phyloP scores from a whole-genome alignment of 768 basidiomycete species.

The Tylopilus vinaceipallidus region DNA sequence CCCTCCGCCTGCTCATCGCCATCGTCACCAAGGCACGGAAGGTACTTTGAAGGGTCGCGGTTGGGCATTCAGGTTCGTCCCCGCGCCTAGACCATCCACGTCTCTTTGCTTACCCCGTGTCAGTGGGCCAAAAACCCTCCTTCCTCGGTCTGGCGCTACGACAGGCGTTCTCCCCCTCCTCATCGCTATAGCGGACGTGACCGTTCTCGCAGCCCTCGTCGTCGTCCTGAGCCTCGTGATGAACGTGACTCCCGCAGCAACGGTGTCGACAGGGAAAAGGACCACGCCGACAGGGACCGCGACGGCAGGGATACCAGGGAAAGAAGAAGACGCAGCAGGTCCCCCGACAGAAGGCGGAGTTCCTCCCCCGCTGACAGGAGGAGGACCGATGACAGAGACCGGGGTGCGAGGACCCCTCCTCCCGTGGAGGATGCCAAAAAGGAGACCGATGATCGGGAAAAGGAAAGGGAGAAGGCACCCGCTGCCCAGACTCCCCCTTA shows the following conservation, averaged over 20 bases:
- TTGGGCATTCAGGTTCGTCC: conserved; percentile 67
- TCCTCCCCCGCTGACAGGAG: conserved; percentile 39
- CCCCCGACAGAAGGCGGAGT: conserved; percentile 47
- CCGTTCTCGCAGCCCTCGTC: conserved; percentile 55
- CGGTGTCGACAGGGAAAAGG: conserved; percentile 36
- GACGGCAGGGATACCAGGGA: conserved; percentile 43
- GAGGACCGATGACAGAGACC: conserved; percentile 47
- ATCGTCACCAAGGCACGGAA: conserved; percentile 58
- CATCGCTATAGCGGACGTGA: conserved; percentile 40
- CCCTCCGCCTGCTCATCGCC: conserved; percentile 8
- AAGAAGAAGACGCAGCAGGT: conserved; percentile 49
- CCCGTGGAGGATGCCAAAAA: conserved; percentile 41
- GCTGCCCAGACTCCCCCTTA: conserved; percentile 56
- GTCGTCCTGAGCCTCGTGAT: conserved; percentile 38
- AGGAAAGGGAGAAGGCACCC: conserved; percentile 49
- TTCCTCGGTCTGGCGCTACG: conserved; percentile 78
- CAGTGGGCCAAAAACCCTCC: conserved; percentile 85
- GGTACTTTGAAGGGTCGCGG: conserved; percentile 69
- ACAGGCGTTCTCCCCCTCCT: conserved; percentile 51
- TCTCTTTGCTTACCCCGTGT: neutral
- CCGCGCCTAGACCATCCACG: neutral
- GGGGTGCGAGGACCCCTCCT: conserved; percentile 51
- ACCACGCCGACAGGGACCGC: conserved; percentile 30
- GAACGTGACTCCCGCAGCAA: conserved; percentile 40
- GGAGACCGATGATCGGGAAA: conserved; percentile 47